Conservation (phyloP, 202 grass and related monocot species). For the Schoenoplectus tabernaemontani region DNA sequence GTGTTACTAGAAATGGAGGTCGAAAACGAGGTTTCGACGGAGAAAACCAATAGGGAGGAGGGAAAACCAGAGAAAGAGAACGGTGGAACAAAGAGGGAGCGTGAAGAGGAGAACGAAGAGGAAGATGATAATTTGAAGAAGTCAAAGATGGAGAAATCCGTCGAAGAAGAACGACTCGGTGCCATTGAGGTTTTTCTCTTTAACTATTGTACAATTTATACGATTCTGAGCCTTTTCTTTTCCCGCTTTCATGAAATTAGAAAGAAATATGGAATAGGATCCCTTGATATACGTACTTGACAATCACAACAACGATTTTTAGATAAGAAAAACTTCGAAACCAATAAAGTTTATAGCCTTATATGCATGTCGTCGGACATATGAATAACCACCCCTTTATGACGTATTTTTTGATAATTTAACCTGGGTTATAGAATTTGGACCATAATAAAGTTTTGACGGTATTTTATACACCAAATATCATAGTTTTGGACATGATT, state of each 20-base stretch:
- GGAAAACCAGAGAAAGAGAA: slow-evolving; percentile 7
- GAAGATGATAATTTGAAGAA: slow-evolving; percentile 43
- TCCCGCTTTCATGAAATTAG: neutral
- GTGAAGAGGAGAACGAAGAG: slow-evolving; percentile 31
- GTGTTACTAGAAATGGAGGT: too few species aligned
- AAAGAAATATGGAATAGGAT: neutral
- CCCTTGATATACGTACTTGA: neutral
- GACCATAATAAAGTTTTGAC: neutral
- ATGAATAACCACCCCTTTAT: neutral
- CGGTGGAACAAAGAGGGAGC: slow-evolving; percentile 45
- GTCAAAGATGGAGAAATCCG: slow-evolving; percentile 29
- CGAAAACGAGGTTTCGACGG: neutral
- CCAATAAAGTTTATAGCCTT: neutral
- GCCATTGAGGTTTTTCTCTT: slow-evolving; percentile 5
- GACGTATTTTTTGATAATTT: neutral
- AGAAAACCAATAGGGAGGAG: slow-evolving; percentile 21
- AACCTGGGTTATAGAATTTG: neutral
- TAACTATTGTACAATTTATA: neutral
- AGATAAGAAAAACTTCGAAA: neutral
- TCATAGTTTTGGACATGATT: neutral
- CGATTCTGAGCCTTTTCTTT: neutral
- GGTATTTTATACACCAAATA: neutral
- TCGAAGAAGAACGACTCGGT: slow-evolving; percentile 25
- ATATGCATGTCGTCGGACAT: neutral
- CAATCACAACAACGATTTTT: neutral